Conservation (phyloP, 306 rosid species). For the Geum urbanum region DNA sequence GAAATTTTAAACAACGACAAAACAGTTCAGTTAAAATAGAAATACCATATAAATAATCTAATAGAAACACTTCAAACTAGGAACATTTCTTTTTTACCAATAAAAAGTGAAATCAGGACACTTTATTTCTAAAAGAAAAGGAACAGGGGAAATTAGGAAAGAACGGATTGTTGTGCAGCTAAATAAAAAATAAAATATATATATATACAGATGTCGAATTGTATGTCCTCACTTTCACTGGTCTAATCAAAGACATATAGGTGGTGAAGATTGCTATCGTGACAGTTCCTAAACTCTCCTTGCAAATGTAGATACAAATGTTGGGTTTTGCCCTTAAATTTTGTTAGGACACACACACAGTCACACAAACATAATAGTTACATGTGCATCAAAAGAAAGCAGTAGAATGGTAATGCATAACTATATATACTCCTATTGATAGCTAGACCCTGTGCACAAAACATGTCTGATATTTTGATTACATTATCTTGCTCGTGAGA, state of each 20-base stretch:
- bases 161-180: not conserved
- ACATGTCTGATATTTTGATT: not conserved
- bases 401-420: not conserved
- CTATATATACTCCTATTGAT: not conserved
- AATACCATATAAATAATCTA: not conserved
- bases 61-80: not conserved
- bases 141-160: not conserved
- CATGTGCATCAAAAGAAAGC: not conserved
- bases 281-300: not conserved
- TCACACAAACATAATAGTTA: not conserved
- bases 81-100: too few relatives aligned
- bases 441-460: not conserved
- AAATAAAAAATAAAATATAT: not conserved
- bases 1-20: conserved; percentile 38
- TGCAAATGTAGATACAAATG: not conserved
- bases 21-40: conserved; percentile 14
- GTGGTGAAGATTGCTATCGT: not conserved
- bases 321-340: not conserved
- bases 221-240: not conserved
- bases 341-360: not conserved
- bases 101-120: not conserved
- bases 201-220: not conserved
- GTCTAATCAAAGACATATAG: not conserved
- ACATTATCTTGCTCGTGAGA: not conserved
- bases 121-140: not conserved